Evolutionary conservation across 2,329 filamentous ascomycete genomes (phyloP).

Genomic region (Emmonsia crescens): DNA sequence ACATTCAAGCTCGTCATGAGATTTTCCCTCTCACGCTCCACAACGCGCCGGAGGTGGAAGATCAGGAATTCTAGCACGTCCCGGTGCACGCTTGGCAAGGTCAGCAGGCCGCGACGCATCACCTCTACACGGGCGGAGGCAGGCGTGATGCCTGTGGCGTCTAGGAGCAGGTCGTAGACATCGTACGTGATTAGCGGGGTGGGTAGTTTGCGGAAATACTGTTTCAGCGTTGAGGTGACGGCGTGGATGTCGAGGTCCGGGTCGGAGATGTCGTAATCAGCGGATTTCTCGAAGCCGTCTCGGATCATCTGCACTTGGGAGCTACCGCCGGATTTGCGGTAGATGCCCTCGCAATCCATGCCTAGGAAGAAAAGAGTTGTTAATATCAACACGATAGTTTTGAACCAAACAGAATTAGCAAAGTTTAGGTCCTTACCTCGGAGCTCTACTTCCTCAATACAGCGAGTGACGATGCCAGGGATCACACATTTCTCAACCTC

Average conservation of each 20-base stretch:
- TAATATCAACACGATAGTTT: background rate
- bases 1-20: slow-evolving; percentile 95
- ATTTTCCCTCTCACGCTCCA: slow-evolving; percentile 72
- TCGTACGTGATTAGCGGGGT: slow-evolving; percentile 84
- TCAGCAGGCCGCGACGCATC: slow-evolving; percentile 61
- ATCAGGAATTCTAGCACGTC: slow-evolving; percentile 89
- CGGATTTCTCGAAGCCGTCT: slow-evolving; percentile 73
- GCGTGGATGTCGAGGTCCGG: slow-evolving; percentile 90
- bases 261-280: slow-evolving; percentile 83
- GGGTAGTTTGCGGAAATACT: slow-evolving; percentile 92
- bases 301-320: slow-evolving; percentile 84
- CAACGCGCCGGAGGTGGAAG: slow-evolving; percentile 83
- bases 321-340: slow-evolving; percentile 90
- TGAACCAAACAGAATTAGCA: background rate
- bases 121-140: slow-evolving; percentile 58
- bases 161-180: slow-evolving; percentile 79
- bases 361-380: slow-evolving; percentile 24
- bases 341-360: slow-evolving; percentile 96
- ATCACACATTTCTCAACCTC: slow-evolving; percentile 84
- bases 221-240: slow-evolving; percentile 89
- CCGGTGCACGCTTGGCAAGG: slow-evolving; percentile 70
- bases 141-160: slow-evolving; percentile 52
- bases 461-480: slow-evolving; percentile 79
- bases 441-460: slow-evolving; percentile 91
- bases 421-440: slow-evolving; percentile 45